A percentile compares a stretch with the other conserved stretches of the same genome.
Conservation (phyloP, 805 yeast species). For the Candida tallmaniae region DNA sequence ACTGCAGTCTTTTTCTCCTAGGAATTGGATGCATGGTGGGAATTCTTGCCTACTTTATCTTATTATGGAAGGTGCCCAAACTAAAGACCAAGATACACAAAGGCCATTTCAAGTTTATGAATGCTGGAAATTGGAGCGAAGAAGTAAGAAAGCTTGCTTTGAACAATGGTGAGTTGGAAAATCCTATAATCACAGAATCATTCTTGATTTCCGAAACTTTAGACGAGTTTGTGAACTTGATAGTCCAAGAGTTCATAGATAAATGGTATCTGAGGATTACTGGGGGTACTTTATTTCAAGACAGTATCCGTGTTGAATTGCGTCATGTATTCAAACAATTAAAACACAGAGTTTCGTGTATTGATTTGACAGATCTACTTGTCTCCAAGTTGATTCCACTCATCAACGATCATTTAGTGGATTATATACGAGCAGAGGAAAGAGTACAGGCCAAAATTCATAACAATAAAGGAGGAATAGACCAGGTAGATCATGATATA, state of each 20-base stretch:
- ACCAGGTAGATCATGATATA: constrained; percentile 31
- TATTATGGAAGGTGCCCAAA: constrained; percentile 4
- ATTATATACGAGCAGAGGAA: constrained; percentile 43
- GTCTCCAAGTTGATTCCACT: constrained; percentile 60
- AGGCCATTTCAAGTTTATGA: constrained; percentile 9
- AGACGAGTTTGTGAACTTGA: constrained; percentile 44
- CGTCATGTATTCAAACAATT: constrained; percentile 38
- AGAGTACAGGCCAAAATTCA: constrained; percentile 21
- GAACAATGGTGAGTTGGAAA: constrained; percentile 16
- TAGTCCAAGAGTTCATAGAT: constrained; percentile 50
- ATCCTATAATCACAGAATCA: constrained; percentile 42
- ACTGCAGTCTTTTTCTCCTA: constrained; percentile 1
- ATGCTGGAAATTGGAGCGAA: constrained; percentile 5
- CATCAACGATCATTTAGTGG: constrained; percentile 57
- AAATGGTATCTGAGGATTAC: constrained; percentile 54
- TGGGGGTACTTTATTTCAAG: constrained; percentile 22
- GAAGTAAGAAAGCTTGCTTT: background rate
- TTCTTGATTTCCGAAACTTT: constrained; percentile 50
- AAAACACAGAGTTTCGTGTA: constrained; percentile 32
- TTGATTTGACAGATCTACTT: constrained; percentile 55
- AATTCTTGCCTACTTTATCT: constrained; percentile 3
- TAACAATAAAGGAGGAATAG: constrained; percentile 10
- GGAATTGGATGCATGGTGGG: background rate
- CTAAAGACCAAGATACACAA: background rate
- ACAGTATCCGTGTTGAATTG: constrained; percentile 42